phyloP scores from a whole-genome alignment of 2,329 filamentous ascomycete species.

The Raffaelea albimanens region DNA sequence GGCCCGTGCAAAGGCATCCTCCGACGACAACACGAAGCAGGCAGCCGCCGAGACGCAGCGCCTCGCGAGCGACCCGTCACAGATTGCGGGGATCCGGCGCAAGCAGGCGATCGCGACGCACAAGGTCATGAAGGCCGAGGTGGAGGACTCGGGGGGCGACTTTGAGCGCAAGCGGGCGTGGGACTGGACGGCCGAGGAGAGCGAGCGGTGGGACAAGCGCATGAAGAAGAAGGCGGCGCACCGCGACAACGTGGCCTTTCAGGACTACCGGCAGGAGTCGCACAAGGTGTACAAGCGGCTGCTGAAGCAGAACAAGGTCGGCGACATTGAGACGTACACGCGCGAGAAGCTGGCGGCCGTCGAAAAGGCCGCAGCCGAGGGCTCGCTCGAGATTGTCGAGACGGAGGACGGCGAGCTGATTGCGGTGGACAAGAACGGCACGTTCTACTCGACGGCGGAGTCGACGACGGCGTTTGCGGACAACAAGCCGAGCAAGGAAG shows the following conservation, averaged over 20 bases:
- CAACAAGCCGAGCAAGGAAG: conserved; percentile 78
- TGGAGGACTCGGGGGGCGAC: conserved; percentile 75
- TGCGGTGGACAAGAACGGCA: conserved; percentile 82
- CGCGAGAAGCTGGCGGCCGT: conserved; percentile 77
- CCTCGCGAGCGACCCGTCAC: conserved; percentile 64
- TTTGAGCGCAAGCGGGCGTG: conserved; percentile 97
- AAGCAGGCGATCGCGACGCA: conserved; percentile 82
- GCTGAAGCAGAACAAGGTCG: conserved; percentile 54
- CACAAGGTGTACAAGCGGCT: conserved; percentile 92
- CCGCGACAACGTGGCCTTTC: conserved; percentile 79
- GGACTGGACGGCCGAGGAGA: conserved; percentile 97
- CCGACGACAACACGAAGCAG: conserved; percentile 70
- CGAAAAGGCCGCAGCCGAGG: conserved; percentile 73
- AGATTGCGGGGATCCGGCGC: conserved; percentile 70
- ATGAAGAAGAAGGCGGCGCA: conserved; percentile 76
- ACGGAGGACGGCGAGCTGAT: conserved; percentile 92
- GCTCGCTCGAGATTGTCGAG: conserved; percentile 87
- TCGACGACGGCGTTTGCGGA: conserved; percentile 58
- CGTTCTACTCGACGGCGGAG: conserved; percentile 63
- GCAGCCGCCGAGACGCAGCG: conserved; percentile 76
- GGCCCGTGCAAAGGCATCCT: conserved; percentile 65
- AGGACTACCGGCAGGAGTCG: conserved; percentile 79
- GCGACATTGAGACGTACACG: conserved; percentile 75
- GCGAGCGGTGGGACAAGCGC: conserved; percentile 86
- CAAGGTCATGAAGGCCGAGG: conserved; percentile 87